Evolutionary conservation across 2,329 filamentous ascomycete genomes (phyloP), one percentile per base, ranked within the genome.

Genomic region (Talaromyces sp.): DNA sequence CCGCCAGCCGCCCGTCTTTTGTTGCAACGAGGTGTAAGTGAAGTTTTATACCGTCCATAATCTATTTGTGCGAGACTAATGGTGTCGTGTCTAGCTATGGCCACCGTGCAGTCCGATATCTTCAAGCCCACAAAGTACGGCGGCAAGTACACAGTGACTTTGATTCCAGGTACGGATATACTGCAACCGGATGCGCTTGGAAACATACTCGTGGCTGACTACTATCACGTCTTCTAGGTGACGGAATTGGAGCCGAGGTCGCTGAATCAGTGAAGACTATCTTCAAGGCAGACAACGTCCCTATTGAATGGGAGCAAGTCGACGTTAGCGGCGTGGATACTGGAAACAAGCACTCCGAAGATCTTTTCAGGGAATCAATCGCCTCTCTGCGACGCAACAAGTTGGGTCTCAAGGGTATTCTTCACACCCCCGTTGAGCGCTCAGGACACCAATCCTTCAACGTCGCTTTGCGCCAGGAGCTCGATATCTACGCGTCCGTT

Each of bases 401-500:
- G 86, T 86, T 99, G 69, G 94, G 92, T 69, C 85, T 99, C 71
- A 99, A 99, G 86, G 94, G 94, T 77, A 99, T 99, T 77, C 84
- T 99, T 48, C 93, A 97, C 84, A 99, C 94, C 25, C 94, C 94
- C 66, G 89, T 99, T 74, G 90, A 92, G 81, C 88, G 94, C 69
- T 96, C 92, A 64, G 94, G 94, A 70, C 94, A 99, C 84, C 91
- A 96, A 80, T 96, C 90, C 67, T 99, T 99, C 91, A 99, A 99
- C 82, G 94, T 99, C 68, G 94, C 94, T 69, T 87, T 99, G 76
- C 91, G 94, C 71, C 94, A 99, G 82, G 94, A 97, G 80, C 90
- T 99, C 74, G 94, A 99, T 80, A 97, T 99, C 78, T 99, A 97
- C 81, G 94, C 94, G 75, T 96, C 90, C 66, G 94, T 99, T 75